These are phyloP conservation scores for Phialocephala sp. DNA, from an alignment of 2,329 filamentous ascomycete species.

Conservation along the genomic window DNA sequence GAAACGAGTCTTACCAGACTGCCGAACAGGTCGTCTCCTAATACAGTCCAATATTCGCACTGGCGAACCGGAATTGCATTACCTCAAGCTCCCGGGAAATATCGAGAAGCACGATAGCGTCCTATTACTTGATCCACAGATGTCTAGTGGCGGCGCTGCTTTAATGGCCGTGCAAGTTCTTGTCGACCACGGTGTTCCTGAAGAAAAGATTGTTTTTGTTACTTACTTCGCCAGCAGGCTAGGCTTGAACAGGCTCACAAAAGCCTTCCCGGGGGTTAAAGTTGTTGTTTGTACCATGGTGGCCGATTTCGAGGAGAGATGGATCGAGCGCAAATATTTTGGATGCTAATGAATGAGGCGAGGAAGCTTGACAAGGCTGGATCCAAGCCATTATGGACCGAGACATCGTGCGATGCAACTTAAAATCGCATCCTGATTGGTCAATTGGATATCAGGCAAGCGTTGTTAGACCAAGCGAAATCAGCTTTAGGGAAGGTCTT, in stretches of 20 bases:
- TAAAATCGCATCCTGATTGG: not conserved
- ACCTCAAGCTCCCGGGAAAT: slow-evolving; percentile 77
- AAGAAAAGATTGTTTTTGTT: slow-evolving; percentile 87
- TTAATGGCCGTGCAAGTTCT: slow-evolving; percentile 97
- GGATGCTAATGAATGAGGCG: slow-evolving; percentile 23
- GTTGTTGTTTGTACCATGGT: slow-evolving; percentile 86
- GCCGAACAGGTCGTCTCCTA: slow-evolving; percentile 83
- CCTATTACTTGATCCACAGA: slow-evolving; percentile 88
- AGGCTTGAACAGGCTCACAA: slow-evolving; percentile 83
- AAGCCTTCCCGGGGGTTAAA: slow-evolving; percentile 85
- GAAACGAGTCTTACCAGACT: slow-evolving; percentile 90
- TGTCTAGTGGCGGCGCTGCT: slow-evolving; percentile 84
- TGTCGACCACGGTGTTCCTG: slow-evolving; percentile 87
- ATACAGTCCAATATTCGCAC: slow-evolving; percentile 88
- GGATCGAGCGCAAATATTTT: slow-evolving; percentile 32
- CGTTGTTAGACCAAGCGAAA: not conserved
- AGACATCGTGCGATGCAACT: not conserved
- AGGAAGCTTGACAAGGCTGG: not conserved
- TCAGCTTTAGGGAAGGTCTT: not conserved
- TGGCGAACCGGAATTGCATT: slow-evolving; percentile 92
- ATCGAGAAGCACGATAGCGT: slow-evolving; percentile 80
- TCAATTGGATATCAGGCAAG: not conserved
- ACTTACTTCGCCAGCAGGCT: slow-evolving; percentile 88
- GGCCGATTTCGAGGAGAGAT: slow-evolving; percentile 77
- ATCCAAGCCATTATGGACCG: not conserved